Base-by-base conservation (phyloP, 2,329 filamentous ascomycete genomes). In the Hawksworthiomyces lignivorus region DNA sequence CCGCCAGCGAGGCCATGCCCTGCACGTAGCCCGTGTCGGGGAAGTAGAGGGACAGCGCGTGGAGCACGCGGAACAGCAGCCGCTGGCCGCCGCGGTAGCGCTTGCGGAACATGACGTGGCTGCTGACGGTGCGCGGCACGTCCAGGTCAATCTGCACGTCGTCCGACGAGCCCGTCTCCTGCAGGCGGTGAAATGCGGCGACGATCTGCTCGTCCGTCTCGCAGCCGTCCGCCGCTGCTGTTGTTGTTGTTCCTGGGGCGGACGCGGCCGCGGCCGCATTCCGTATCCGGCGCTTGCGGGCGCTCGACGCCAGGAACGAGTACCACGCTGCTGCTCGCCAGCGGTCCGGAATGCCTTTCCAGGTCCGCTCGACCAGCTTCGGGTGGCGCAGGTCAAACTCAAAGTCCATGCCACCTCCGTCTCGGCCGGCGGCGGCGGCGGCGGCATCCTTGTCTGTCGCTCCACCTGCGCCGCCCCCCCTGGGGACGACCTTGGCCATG, bases 101-200 rank as follows among this genome's bases (percentile, higher is more conserved):
- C 49, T 80, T 76, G 34, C 92, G 80, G 59, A 98, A 98, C 90
- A 98, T 96, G 61, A 98, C 90, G 63, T 98, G 92, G 48, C 85
- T 80, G 60, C 80, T 94, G 60, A 98, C 94, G 5, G 92, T 97
- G 41, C 92, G 77, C 1, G 92, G 92, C 15, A 98, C 92, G 60
- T 98, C 92, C 32, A 97, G 78, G 60, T 98, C 92, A 54, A 98
- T 98, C 64, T 98, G 92, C 18, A 90, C 81, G 60, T 98, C 92
- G 57, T 98, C 92, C 1, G 87, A 81, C 3, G 85, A 95, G 41
- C 78, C 78, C 45, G 80, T 67, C 14, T 79, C 69, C 55, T 94
- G 82, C 21, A 94, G 73, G 32, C 77, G 74, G 58, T 85, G 75
- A 57, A 87, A 95, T 22, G 75, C 70, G 31, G 73, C 69, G 29